A percentile compares a stretch with the other conserved stretches of the same genome.
Evolutionary conservation across 495 filamentous ascomycete species (phyloP).

Genomic region (Lasiosphaeria ovina): DNA sequence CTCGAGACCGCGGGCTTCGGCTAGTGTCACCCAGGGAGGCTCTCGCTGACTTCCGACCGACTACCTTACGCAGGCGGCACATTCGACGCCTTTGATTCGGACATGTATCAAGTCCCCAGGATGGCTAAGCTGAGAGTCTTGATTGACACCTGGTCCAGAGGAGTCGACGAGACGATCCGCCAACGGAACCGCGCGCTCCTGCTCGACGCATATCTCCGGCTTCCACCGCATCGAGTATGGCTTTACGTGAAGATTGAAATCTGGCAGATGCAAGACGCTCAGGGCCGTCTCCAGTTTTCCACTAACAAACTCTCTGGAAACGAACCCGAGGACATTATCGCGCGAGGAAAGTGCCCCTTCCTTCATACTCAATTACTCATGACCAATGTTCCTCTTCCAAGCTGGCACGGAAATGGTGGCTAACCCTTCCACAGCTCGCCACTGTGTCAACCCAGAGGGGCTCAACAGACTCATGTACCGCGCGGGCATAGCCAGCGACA

Average conservation of each 20-base stretch:
- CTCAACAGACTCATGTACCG: conserved; percentile 7
- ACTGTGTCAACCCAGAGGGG: conserved; percentile 4
- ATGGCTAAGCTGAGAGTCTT: conserved; percentile 25
- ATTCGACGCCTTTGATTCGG: conserved; percentile 9
- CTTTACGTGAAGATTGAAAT: conserved; percentile 19
- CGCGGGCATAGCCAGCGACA: neutral
- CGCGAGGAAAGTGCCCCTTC: neutral
- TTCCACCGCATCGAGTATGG: conserved; percentile 22
- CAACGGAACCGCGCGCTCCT: conserved; percentile 24
- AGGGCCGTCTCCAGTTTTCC: neutral
- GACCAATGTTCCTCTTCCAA: too few species aligned
- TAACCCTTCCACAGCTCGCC: conserved; percentile 1
- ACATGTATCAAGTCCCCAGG: conserved; percentile 10
- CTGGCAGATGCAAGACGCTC: conserved; percentile 12
- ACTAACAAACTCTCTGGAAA: neutral
- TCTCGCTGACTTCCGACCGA: neutral
- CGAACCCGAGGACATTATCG: conserved; percentile 12
- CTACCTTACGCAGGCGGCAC: conserved; percentile 10
- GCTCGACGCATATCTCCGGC: conserved; percentile 20
- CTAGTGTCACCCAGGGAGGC: too few species aligned
- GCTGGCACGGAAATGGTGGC: neutral
- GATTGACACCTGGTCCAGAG: conserved; percentile 24
- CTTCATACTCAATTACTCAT: too few species aligned
- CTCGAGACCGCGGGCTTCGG: too few species aligned
- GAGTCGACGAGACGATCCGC: conserved; percentile 24